phyloP scores from a whole-genome alignment of 176 grass and related monocot species.

The Triticum timopheevii region DNA sequence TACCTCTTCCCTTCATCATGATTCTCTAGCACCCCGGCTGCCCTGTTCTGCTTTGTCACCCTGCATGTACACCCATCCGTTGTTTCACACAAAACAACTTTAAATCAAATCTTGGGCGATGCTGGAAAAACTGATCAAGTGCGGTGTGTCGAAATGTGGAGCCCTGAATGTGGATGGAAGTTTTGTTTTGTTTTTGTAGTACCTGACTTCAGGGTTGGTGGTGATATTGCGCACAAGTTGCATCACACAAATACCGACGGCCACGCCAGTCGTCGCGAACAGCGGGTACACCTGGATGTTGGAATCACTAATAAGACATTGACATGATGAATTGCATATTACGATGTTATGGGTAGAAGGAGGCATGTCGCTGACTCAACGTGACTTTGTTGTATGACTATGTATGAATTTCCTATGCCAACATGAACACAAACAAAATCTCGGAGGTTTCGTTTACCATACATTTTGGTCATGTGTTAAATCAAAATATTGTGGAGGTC shows the following conservation, averaged over 20 bases:
- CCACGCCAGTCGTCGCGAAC: slow-evolving; percentile 45
- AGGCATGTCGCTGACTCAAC: background rate
- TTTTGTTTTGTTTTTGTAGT: background rate
- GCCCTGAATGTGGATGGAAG: background rate
- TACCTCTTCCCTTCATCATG: slow-evolving; percentile 57
- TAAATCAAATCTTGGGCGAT: background rate
- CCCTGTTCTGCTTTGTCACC: slow-evolving; percentile 67
- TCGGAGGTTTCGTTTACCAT: background rate
- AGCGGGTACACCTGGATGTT: slow-evolving; percentile 56
- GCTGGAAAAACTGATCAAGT: background rate
- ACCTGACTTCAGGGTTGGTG: slow-evolving; percentile 62
- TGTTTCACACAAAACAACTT: background rate
- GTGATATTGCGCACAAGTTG: slow-evolving; percentile 70
- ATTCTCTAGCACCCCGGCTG: slow-evolving; percentile 64
- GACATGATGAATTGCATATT: background rate
- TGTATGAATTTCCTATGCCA: too few relatives aligned
- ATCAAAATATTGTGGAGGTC: background rate
- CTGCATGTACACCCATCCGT: background rate
- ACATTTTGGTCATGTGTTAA: background rate
- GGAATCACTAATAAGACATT: background rate
- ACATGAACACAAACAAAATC: too few relatives aligned
- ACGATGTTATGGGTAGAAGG: background rate
- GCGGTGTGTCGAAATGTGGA: background rate
- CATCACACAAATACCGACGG: slow-evolving; percentile 68
- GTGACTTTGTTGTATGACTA: too few relatives aligned